Evolutionary conservation across 2,329 filamentous ascomycete genomes (phyloP).

Genomic region (Pseudogymnoascus sp.): DNA sequence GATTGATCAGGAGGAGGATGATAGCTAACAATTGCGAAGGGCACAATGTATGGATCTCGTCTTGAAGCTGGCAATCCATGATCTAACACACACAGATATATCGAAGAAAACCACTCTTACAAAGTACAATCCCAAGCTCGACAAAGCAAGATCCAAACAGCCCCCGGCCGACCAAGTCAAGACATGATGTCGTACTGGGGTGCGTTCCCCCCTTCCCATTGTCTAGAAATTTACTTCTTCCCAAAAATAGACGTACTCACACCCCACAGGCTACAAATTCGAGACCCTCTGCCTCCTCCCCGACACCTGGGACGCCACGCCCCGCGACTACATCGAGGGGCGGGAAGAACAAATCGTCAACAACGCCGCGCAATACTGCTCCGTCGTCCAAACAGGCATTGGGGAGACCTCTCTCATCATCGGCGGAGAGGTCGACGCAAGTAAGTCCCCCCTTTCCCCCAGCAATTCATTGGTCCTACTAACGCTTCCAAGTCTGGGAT

Average conservation of each 20-base stretch:
- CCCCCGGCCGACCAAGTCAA: slow-evolving; percentile 49
- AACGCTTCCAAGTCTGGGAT: slow-evolving; percentile 60
- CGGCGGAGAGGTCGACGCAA: slow-evolving; percentile 87
- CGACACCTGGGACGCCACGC: slow-evolving; percentile 61
- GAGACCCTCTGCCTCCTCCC: slow-evolving; percentile 76
- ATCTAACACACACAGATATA: slow-evolving; percentile 53
- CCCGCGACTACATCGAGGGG: slow-evolving; percentile 69
- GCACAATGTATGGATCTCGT: slow-evolving; percentile 41
- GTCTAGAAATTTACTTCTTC: neutral
- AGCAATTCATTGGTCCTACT: neutral
- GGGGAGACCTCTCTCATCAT: slow-evolving; percentile 68
- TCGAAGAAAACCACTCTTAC: slow-evolving; percentile 80
- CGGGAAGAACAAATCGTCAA: slow-evolving; percentile 66
- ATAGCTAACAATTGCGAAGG: slow-evolving; percentile 31
- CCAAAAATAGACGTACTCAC: neutral
- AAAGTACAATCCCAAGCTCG: slow-evolving; percentile 55
- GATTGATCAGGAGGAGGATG: slow-evolving; percentile 4
- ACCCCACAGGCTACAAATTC: slow-evolving; percentile 77
- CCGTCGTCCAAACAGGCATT: slow-evolving; percentile 80
- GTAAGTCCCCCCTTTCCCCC: slow-evolving; percentile 37
- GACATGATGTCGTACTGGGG: slow-evolving; percentile 93
- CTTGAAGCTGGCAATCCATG: slow-evolving; percentile 10
- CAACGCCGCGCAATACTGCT: slow-evolving; percentile 94
- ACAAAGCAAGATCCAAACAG: slow-evolving; percentile 39
- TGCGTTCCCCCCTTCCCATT: slow-evolving; percentile 29